phyloP scores from a whole-genome alignment of 192 early-diverging fungal genomes.

The Jimgerdemannia flammicorona region DNA sequence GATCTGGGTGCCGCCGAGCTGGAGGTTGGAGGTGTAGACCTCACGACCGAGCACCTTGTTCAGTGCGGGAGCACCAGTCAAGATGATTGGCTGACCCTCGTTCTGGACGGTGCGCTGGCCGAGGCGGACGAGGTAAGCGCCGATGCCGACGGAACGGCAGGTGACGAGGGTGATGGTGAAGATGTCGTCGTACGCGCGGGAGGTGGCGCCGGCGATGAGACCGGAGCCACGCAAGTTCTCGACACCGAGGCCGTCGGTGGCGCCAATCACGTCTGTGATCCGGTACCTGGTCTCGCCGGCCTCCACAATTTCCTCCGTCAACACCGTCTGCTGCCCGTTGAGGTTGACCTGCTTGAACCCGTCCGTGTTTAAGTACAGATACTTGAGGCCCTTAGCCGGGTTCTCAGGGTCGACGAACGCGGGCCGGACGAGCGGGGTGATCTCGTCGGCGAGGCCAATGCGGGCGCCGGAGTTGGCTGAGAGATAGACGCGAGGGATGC shows the following conservation, averaged over 20 bases:
- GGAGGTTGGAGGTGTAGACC: constrained; percentile 97
- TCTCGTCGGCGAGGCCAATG: constrained; percentile 95
- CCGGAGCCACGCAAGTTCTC: constrained; percentile 96
- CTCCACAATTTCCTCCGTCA: constrained; percentile 67
- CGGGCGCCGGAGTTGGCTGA: constrained; percentile 99
- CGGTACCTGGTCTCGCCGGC: constrained; percentile 76
- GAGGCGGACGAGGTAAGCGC: constrained; percentile 97
- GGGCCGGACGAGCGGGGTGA: constrained; percentile 79
- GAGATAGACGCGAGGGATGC: constrained; percentile 90
- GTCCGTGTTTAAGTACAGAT: constrained; percentile 81
- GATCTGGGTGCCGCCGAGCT: constrained; percentile 97
- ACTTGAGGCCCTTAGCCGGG: constrained; percentile 87
- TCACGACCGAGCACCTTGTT: constrained; percentile 99
- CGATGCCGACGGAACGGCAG: constrained; percentile 97
- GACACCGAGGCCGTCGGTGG: constrained; percentile 86
- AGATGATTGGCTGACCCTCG: constrained; percentile 97
- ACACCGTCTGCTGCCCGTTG: constrained; percentile 66
- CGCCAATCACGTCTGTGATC: constrained; percentile 86
- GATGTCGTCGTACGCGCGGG: constrained; percentile 95
- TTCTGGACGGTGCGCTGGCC: constrained; percentile 97
- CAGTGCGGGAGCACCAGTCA: constrained; percentile 93
- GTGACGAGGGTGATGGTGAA: constrained; percentile 97
- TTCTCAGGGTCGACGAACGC: constrained; percentile 81
- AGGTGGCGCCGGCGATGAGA: constrained; percentile 96
- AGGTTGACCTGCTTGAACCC: constrained; percentile 62